These are phyloP conservation scores for Serpula lacrymans DNA, from an alignment of 768 basidiomycete genomes.

Conservation along the genomic window DNA sequence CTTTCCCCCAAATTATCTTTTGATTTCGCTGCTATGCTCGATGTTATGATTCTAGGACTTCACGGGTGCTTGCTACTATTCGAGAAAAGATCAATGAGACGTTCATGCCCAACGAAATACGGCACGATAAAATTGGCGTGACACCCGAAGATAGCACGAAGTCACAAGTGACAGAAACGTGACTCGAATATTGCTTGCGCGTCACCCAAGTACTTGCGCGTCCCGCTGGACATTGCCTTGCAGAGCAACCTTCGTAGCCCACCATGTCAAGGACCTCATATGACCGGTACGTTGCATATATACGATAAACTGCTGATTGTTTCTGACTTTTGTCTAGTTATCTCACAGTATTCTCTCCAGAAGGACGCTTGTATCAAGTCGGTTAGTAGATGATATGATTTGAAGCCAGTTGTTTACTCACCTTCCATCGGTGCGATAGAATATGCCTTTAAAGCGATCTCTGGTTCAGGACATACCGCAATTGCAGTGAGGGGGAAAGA, in stretches of 20 bases:
- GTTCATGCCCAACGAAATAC: no score
- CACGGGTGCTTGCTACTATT: no score
- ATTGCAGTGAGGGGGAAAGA: conserved; percentile 92
- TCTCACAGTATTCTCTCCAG: conserved; percentile 95
- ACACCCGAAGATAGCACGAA: no score
- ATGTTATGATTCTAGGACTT: no score
- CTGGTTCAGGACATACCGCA: conserved; percentile 93
- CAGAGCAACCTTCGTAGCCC: no score
- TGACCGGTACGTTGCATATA: conserved; percentile 56
- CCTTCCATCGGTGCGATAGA: conserved; percentile 45
- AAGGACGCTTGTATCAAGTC: conserved; percentile 98
- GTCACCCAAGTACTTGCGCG: conserved; percentile 48
- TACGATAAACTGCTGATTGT: neutral
- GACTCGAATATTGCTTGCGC: no score
- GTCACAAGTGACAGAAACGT: no score
- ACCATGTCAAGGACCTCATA: conserved; percentile 93
- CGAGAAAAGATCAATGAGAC: no score
- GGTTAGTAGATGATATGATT: conserved; percentile 48
- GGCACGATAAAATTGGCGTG: no score
- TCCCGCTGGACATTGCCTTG: conserved; percentile 47
- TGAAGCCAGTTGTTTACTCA: conserved; percentile 1
- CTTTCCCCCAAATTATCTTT: no score
- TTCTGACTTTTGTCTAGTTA: conserved; percentile 47
- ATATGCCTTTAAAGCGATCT: conserved; percentile 99
- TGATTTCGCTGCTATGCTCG: no score